phyloP scores from a whole-genome alignment of 2,329 filamentous ascomycete genomes.

The Teratosphaeriaceae sp. region DNA sequence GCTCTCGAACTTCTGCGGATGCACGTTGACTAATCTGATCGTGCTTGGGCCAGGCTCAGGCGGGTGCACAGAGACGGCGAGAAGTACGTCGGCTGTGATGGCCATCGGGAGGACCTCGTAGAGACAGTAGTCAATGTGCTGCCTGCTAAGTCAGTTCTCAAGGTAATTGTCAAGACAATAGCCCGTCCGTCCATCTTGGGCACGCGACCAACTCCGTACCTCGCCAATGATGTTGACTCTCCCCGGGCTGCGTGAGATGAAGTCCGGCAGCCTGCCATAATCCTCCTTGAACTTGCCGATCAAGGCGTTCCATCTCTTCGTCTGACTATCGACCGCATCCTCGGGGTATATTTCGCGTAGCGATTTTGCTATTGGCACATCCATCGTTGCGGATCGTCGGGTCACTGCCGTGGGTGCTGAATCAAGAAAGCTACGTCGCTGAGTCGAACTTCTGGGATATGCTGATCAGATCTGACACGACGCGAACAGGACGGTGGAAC shows the following conservation, averaged over 20 bases:
- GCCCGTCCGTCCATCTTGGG: background rate
- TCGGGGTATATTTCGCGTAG: slow-evolving; percentile 78
- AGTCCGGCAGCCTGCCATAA: slow-evolving; percentile 67
- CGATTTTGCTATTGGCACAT: slow-evolving; percentile 67
- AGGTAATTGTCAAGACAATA: background rate
- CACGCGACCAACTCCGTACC: slow-evolving; percentile 22
- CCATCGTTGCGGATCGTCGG: slow-evolving; percentile 22
- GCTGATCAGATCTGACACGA: no score
- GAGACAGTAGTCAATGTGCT: slow-evolving; percentile 95
- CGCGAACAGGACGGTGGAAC: no score
- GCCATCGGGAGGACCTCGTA: slow-evolving; percentile 96
- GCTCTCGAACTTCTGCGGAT: slow-evolving; percentile 65
- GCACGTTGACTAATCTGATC: slow-evolving; percentile 74
- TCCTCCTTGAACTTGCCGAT: slow-evolving; percentile 61
- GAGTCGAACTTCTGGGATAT: no score
- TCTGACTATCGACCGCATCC: slow-evolving; percentile 61
- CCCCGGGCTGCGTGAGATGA: slow-evolving; percentile 84
- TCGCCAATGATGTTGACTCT: slow-evolving; percentile 98
- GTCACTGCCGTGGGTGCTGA: no score
- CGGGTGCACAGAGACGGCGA: slow-evolving; percentile 63
- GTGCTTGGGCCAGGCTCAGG: slow-evolving; percentile 49
- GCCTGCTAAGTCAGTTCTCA: background rate
- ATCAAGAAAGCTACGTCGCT: no score
- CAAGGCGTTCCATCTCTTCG: slow-evolving; percentile 67
- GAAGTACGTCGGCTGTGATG: slow-evolving; percentile 81